Percentiles rank a stretch among this genome's conserved stretches.
These are phyloP conservation scores for Pythium myriotylum DNA, from an alignment of 352 stramenopile genomes.

Conservation along the genomic window DNA sequence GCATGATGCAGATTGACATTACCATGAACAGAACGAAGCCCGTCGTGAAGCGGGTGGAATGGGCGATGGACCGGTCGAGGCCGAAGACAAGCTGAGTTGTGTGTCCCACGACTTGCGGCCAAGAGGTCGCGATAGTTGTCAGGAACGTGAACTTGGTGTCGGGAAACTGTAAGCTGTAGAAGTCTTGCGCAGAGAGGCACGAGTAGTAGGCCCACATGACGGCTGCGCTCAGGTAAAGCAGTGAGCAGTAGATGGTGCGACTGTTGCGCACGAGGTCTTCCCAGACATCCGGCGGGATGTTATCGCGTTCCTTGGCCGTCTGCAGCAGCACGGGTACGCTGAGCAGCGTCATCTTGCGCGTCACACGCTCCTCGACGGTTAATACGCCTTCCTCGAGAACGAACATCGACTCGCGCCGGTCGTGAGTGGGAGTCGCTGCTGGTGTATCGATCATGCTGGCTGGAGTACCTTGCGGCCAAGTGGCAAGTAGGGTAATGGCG, in stretches of 20 bases:
- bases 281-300: conserved; percentile 59
- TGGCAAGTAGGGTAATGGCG: not conserved
- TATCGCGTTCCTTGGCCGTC: conserved; percentile 29
- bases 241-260: conserved; percentile 55
- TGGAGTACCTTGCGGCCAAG: not conserved
- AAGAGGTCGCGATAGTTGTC: conserved; percentile 57
- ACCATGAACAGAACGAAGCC: conserved; percentile 62
- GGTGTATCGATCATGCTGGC: conserved; percentile 19
- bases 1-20: conserved; percentile 63
- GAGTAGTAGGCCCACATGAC: conserved; percentile 80
- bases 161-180: conserved; percentile 56
- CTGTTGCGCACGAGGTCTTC: conserved; percentile 58
- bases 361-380: not conserved
- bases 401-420: conserved; percentile 13
- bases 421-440: conserved; percentile 1
- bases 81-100: conserved; percentile 53
- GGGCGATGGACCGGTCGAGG: conserved; percentile 56
- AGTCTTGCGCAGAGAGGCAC: conserved; percentile 71
- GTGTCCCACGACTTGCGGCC: conserved; percentile 62
- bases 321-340: conserved; percentile 14
- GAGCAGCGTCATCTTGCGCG: conserved; percentile 24
- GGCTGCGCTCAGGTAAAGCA: conserved; percentile 74
- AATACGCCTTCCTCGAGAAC: conserved; percentile 18
- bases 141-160: conserved; percentile 70
- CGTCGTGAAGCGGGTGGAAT: conserved; percentile 43